Conservation (phyloP, 495 filamentous ascomycete genomes). For the Aspergillus kassunensis region DNA sequence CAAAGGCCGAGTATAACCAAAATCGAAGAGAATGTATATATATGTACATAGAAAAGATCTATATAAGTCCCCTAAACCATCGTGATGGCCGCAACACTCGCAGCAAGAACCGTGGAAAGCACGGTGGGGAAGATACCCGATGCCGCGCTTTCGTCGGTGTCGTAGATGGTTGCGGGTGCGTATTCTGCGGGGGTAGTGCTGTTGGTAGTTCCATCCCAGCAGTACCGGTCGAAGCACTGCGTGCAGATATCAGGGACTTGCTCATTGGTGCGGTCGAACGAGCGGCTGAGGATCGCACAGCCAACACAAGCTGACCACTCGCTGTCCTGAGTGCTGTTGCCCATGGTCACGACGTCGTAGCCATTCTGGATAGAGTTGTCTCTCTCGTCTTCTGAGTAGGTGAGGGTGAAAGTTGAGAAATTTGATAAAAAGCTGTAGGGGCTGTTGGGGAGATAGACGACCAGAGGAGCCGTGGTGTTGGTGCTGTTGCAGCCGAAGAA, state of each 20-base stretch:
- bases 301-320: conserved; percentile 75
- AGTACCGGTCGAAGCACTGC: conserved; percentile 74
- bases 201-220: conserved; percentile 56
- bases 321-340: conserved; percentile 64
- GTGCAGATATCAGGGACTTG: conserved; percentile 62
- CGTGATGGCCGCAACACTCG: conserved; percentile 22
- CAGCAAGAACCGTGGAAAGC: conserved; percentile 20
- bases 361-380: conserved; percentile 77
- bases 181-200: conserved; percentile 27
- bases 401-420: conserved; percentile 61
- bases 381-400: conserved; percentile 57
- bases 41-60: not conserved
- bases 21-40: not conserved
- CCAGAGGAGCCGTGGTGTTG: conserved; percentile 58
- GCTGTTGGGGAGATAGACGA: conserved; percentile 82
- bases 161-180: conserved; percentile 18
- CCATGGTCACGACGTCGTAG: conserved; percentile 73
- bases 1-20: too few relatives aligned
- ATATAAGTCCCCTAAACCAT: conserved; percentile 19
- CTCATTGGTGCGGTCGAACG: conserved; percentile 62
- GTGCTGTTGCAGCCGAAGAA: conserved; percentile 83
- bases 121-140: conserved; percentile 15
- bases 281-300: conserved; percentile 75
- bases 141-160: conserved; percentile 11
- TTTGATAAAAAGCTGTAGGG: conserved; percentile 72